A percentile compares a stretch with the other conserved stretches of the same genome.
Conservation (phyloP, 768 basidiomycete genomes). For the Rhizopogon vulgaris region DNA sequence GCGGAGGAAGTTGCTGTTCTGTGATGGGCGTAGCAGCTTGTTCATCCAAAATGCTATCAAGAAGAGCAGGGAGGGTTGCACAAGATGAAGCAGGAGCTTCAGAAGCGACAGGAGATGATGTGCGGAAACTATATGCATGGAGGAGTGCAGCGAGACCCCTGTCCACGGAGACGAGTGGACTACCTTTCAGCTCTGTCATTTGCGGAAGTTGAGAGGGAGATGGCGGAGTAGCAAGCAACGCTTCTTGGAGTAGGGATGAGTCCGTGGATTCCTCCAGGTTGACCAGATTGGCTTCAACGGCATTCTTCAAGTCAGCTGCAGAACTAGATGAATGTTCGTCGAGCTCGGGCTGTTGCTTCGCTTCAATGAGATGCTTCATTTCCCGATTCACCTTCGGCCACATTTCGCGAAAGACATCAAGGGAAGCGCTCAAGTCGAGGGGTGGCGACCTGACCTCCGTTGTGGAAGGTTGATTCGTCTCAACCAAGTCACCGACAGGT, state of each 20-base stretch:
- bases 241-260: slow-evolving; percentile 27
- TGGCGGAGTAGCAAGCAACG: slow-evolving; percentile 19
- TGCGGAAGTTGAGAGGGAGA: slow-evolving; percentile 5
- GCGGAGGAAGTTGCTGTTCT: neutral
- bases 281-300: neutral
- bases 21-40: neutral
- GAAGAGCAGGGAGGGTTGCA: neutral
- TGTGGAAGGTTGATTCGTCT: neutral
- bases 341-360: slow-evolving; percentile 2
- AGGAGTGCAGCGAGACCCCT: slow-evolving; percentile 29
- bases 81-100: neutral
- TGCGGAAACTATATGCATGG: slow-evolving; percentile 16
- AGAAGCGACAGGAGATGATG: slow-evolving; percentile 9
- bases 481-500: neutral
- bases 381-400: slow-evolving; percentile 34
- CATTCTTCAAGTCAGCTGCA: neutral
- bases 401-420: slow-evolving; percentile 19
- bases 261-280: slow-evolving; percentile 8
- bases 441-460: slow-evolving; percentile 14
- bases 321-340: neutral
- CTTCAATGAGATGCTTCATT: slow-evolving; percentile 25
- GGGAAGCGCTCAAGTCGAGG: slow-evolving; percentile 1
- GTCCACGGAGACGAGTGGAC: slow-evolving; percentile 4
- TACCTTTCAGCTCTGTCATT: neutral
- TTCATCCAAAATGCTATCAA: neutral